Percentiles rank a stretch among this genome's conserved stretches.
phyloP scores from a whole-genome alignment of 2,329 filamentous ascomycete genomes.

The Epichloe uncinata region DNA sequence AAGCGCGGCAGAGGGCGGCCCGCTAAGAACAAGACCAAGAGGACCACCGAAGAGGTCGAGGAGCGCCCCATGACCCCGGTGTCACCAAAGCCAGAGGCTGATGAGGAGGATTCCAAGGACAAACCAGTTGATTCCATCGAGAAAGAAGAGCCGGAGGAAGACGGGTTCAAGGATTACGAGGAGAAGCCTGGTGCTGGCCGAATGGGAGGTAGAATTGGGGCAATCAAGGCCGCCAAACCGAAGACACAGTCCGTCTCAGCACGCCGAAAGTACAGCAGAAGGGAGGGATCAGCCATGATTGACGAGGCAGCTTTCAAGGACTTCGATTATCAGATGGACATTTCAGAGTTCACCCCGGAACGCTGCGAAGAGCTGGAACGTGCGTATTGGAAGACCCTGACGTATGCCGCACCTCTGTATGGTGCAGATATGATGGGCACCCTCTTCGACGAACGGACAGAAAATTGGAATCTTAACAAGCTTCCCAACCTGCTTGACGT shows the following conservation, averaged over 20 bases:
- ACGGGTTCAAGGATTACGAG: slow-evolving; percentile 25
- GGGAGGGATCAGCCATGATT: slow-evolving; percentile 63
- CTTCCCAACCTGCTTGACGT: slow-evolving; percentile 88
- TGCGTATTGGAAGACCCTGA: slow-evolving; percentile 94
- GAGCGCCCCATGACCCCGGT: slow-evolving; percentile 46
- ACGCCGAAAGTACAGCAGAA: slow-evolving; percentile 71
- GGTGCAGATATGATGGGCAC: slow-evolving; percentile 95
- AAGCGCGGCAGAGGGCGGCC: slow-evolving; percentile 29
- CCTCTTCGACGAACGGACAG: slow-evolving; percentile 75
- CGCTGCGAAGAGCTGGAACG: slow-evolving; percentile 90
- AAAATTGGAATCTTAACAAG: slow-evolving; percentile 88
- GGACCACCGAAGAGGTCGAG: slow-evolving; percentile 28
- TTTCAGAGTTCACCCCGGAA: slow-evolving; percentile 80
- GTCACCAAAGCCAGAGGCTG: slow-evolving; percentile 32
- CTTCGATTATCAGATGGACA: slow-evolving; percentile 81
- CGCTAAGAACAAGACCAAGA: slow-evolving; percentile 23
- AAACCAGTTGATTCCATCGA: slow-evolving; percentile 36
- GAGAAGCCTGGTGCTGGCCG: slow-evolving; percentile 27
- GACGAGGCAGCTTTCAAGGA: slow-evolving; percentile 84
- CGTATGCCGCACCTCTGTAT: slow-evolving; percentile 88
- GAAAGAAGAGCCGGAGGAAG: slow-evolving; percentile 27
- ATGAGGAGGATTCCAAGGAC: slow-evolving; percentile 16
- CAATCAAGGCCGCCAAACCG: slow-evolving; percentile 35
- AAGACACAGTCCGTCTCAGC: slow-evolving; percentile 69
- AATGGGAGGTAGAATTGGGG: slow-evolving; percentile 30